Base-by-base conservation (phyloP, 1,284 basidiomycete species). In the Paramarasmius palmivorus region DNA sequence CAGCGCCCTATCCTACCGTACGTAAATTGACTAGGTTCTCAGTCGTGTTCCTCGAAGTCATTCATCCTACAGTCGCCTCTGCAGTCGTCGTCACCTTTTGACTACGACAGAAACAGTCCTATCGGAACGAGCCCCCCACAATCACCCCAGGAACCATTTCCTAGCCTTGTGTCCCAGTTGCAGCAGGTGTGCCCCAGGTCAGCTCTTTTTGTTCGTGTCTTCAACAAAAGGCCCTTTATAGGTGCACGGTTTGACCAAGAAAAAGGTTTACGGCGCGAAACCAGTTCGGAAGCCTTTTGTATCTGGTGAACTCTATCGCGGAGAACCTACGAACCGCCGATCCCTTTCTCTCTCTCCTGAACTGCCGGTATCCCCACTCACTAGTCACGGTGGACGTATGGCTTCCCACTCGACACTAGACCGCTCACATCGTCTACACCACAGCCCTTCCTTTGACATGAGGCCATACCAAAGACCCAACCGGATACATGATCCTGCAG, bases 231-330 rank as follows among this genome's bases (percentile, higher is more conserved):
- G 12, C 38, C 47, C 20, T 17, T 42, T 2, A 61, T 77, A 81
- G 59, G 71, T 80, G 14, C 83, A 85, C 50, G 83, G 83, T 7
- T 59, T 84, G 41, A 83, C 79, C 7, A 82, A 83, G 65, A 85
- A 84, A 68, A 84, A 83, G 55, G 72, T 82, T 9, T 84, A 83
- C 55, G 77, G 81, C n/a, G 50, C 73, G 25, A 76, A 80, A 59
- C 71, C 78, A 12, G 57, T 69, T 15, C 72, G 76, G 25, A 64
- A 70, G 34, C 79, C 83, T 0, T 84, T 84, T 63, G 72, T 84
- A 12, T 57, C 55, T n/a, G 42, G 47, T n/a, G 55, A 57, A 38
- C 37, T 57, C 5, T 57, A 53, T 35, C 48, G 52, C 32, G 52
- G 53, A n/a, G 41, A 49, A 15, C 23, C 50, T 4, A 23, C 23